Percentiles rank a stretch among this genome's conserved stretches.
phyloP scores from a whole-genome alignment of 768 basidiomycete species.

The Saitozyma podzolica region DNA sequence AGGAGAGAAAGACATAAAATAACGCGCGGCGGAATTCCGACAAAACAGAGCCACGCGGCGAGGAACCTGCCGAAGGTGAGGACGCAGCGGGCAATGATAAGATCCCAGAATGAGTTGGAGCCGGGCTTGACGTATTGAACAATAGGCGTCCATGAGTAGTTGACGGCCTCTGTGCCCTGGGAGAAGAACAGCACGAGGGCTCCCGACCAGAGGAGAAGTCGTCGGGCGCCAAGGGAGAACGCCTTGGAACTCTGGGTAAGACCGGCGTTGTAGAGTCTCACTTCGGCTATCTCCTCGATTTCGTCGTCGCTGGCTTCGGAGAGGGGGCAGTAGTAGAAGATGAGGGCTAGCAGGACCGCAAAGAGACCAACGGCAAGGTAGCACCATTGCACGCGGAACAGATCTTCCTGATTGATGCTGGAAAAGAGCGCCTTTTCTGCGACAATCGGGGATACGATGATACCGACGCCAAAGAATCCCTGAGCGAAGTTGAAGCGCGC shows the following conservation, averaged over 20 bases:
- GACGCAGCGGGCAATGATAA: constrained; percentile 25
- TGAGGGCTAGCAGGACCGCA: constrained; percentile 39
- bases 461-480: constrained; percentile 44
- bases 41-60: constrained; percentile 32
- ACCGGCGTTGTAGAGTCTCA: constrained; percentile 25
- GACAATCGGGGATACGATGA: constrained; percentile 36
- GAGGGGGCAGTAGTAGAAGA: constrained; percentile 48
- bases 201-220: constrained; percentile 21
- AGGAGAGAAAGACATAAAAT: constrained; percentile 30
- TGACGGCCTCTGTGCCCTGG: constrained; percentile 35
- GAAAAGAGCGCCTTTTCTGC: constrained; percentile 37
- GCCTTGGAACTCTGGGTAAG: constrained; percentile 19
- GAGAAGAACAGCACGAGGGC: constrained; percentile 37
- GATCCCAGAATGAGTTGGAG: constrained; percentile 14
- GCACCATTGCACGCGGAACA: constrained; percentile 49
- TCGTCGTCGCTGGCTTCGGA: constrained; percentile 42
- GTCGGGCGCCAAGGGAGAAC: constrained; percentile 17
- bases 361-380: constrained; percentile 47
- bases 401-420: constrained; percentile 14
- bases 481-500: constrained; percentile 48
- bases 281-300: constrained; percentile 25
- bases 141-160: constrained; percentile 30
- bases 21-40: constrained; percentile 40
- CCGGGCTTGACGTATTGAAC: constrained; percentile 19
- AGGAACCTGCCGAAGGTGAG: constrained; percentile 42